Evolutionary conservation across 441 rosid species (phyloP).

Genomic region (Syzygium malaccense): DNA sequence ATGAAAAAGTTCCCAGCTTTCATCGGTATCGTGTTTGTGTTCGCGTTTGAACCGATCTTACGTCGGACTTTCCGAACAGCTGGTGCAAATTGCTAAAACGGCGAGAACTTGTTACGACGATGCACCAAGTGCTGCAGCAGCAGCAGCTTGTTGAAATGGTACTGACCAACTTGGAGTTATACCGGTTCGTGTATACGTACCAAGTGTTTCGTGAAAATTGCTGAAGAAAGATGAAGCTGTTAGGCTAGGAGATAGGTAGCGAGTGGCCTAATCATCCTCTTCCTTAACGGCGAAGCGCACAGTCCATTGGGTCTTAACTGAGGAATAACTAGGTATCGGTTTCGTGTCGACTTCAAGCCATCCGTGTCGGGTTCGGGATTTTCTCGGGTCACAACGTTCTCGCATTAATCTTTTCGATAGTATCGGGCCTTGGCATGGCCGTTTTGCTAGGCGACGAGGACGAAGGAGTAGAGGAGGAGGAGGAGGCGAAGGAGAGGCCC

Average conservation of each 20-base stretch:
- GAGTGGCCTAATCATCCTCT: background rate
- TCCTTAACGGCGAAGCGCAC: background rate
- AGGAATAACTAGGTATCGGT: background rate
- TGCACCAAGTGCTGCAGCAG: background rate
- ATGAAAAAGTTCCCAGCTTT: background rate
- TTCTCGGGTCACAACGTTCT: background rate
- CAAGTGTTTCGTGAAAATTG: no score
- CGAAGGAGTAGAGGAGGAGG: background rate
- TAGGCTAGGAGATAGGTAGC: accelerated
- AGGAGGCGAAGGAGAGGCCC: background rate
- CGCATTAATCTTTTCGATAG: background rate
- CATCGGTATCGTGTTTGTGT: no score
- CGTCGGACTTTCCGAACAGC: accelerated
- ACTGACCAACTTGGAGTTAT: background rate
- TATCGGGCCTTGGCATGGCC: background rate
- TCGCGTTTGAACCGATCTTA: background rate
- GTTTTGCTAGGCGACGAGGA: background rate
- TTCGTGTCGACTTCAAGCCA: background rate
- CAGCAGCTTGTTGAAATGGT: background rate
- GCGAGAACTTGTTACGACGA: background rate
- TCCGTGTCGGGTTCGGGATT: background rate
- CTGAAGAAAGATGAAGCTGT: background rate
- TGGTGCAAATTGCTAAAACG: background rate
- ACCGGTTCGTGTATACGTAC: accelerated
- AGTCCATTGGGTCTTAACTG: background rate